Evolutionary conservation across 306 rosid species (phyloP), one percentile per base, ranked within the genome.

Genomic region (Psophocarpus tetragonolobus): DNA sequence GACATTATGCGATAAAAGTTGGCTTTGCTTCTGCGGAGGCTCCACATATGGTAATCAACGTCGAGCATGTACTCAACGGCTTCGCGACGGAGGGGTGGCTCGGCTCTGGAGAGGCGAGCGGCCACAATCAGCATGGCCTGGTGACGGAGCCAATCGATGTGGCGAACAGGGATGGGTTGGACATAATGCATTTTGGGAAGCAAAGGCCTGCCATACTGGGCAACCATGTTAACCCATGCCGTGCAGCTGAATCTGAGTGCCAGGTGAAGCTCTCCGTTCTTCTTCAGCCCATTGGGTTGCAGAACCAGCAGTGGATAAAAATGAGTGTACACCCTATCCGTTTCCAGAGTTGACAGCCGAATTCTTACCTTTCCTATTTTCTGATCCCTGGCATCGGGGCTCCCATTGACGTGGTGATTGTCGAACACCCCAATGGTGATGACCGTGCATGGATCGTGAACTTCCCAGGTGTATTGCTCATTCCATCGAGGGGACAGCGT

Each of bases 391-490:
- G 76, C 24, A 4, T 84, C 90, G 27, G 41, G 68, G 84, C 85
- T 83, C 36, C 97, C 99, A 36, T 91, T 84, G 18, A 80, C 42
- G 64, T 96, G 99, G 68, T 75, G 70, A 62, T 92, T 96, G 76
- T 96, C 98, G 11, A 96, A 92, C 68, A 96, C 91, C 20, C 91
- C 93, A 1, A 96, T 29, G 35, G 99, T 96, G 84, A 96, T 85
- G 15, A 92, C 98, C 33, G 99, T 95, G 58, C 88, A 95, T 12
- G 97, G 91, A 81, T 95, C 99, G 63, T 80, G 42, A 38, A 95
- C 99, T 26, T 95, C 97, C 99, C 97, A 95, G 1, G 97, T 91
- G 62, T 88, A 95, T 86, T 95, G 99, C 91, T 95, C 99, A 32
- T 95, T 95, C 99, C 99, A 95, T 4, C 90, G 84, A 73, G 99